Percentiles rank a stretch among this genome's conserved stretches.
Evolutionary conservation across 345 rosid genomes (phyloP).

Genomic region (Iberis pinnata): DNA sequence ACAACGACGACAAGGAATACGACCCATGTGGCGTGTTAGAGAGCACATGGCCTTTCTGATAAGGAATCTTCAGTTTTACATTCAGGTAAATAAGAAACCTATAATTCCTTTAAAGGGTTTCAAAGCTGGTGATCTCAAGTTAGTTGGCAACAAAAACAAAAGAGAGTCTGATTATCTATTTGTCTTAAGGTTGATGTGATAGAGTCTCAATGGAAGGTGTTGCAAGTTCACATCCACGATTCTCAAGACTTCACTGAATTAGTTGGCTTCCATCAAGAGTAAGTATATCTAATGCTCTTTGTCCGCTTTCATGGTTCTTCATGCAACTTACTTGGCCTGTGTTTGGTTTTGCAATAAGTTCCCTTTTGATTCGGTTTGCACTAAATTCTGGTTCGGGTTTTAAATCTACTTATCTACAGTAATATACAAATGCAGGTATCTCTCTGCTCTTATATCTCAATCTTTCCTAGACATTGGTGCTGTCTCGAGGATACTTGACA

Average conservation of each 20-base stretch:
- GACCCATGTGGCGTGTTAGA: constrained; percentile 93
- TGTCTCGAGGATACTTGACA: constrained; percentile 82
- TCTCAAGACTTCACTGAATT: constrained; percentile 93
- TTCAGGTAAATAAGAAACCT: constrained; percentile 50
- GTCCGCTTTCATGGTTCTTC: no score
- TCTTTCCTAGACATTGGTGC: constrained; percentile 97
- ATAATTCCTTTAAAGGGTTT: neutral
- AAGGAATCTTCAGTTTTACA: constrained; percentile 93
- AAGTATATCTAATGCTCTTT: constrained; percentile 16
- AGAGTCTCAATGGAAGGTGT: constrained; percentile 98
- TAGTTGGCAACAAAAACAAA: constrained; percentile 9
- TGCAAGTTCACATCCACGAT: constrained; percentile 74
- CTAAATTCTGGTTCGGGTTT: neutral
- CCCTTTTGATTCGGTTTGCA: neutral
- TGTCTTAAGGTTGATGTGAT: constrained; percentile 77
- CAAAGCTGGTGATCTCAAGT: constrained; percentile 5
- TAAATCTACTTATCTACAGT: neutral
- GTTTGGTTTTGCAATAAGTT: no score
- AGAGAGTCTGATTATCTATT: constrained; percentile 6
- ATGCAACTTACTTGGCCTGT: no score
- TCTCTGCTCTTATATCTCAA: constrained; percentile 89
- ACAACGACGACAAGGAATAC: constrained; percentile 65
- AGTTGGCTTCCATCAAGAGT: constrained; percentile 97
- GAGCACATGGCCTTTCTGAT: constrained; percentile 98
- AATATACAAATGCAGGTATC: constrained; percentile 52